Evolutionary conservation across 306 rosid species (phyloP), one percentile per base, ranked within the genome.

Genomic region (Acacia confusa): DNA sequence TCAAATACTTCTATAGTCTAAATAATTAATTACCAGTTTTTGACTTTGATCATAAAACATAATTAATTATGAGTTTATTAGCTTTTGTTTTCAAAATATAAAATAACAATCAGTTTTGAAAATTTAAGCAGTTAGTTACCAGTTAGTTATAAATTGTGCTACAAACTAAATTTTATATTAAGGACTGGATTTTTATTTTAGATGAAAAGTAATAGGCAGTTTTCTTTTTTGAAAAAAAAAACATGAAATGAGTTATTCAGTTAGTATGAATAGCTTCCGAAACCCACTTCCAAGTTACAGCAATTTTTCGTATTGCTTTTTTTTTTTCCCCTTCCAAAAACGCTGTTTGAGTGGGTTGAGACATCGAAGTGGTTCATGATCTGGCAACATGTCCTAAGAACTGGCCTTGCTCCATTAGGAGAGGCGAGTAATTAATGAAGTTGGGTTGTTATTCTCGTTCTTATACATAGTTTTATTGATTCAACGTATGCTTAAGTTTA

Each of bases 371-470:
- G 25, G 38, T 41, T 19, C 25, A 34, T 34, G 77, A 70, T 52
- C 27, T 67, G 45, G 27, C 72, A 25, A 27, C 16, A 28, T 78
- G 24, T 63, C 19, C 27, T 27, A 19, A 28, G 41, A 53, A 48
- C 25, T 64, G 41, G 17, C 30, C 55, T 74, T 74, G 10, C 77
- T 79, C 38, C 73, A 25, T 22, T 40, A 63, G 41, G 72, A 68
- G 70, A 13, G 66, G 69, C 40, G 25, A 24, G 22, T 22, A 52
- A 44, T 43, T 32, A 12, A 15, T 48, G 55, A 76, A 17, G 40
- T 52, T 53, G 58, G 58, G 72, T 53, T 76, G 58, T 28, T 47
- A 57, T 76, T 27, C 76, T 61, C 47, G 52, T 43, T 70, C 66
- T 64, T 0, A 15, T 72, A 15, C 27, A 20, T 41, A 50, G 16